Conservation (phyloP, 805 yeast genomes). For the Kodamaea kakaduensis region DNA sequence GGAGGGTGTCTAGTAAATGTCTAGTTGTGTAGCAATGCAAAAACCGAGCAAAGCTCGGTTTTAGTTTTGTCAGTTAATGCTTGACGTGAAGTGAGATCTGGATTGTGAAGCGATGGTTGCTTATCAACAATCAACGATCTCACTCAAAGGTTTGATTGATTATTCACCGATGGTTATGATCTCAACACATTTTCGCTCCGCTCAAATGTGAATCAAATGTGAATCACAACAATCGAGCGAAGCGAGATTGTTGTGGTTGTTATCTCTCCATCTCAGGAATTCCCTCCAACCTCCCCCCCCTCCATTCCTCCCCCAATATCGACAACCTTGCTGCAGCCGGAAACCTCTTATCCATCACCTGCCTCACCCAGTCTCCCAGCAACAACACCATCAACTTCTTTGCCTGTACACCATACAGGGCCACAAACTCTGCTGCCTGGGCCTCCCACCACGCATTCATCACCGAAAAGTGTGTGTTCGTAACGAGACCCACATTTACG, state of each 20-base stretch:
- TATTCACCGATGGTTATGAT: no score
- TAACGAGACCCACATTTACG: slow-evolving; percentile 43
- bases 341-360: slow-evolving; percentile 47
- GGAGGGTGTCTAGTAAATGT: no score
- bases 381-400: slow-evolving; percentile 51
- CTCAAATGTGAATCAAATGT: slow-evolving; percentile 4
- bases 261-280: slow-evolving; percentile 41
- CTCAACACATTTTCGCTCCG: no score
- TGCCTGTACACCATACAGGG: slow-evolving; percentile 67
- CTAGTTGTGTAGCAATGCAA: no score
- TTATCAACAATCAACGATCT: no score
- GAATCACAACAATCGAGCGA: no score
- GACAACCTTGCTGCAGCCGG: slow-evolving; percentile 79
- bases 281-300: slow-evolving; percentile 42
- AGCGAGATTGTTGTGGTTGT: not conserved
- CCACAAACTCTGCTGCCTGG: slow-evolving; percentile 52
- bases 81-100: no score
- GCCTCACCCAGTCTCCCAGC: slow-evolving; percentile 49
- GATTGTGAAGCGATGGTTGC: no score
- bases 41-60: no score
- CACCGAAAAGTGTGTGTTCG: slow-evolving; percentile 67
- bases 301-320: slow-evolving; percentile 80
- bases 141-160: no score
- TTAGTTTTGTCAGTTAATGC: no score
- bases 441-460: slow-evolving; percentile 93